Percentiles rank a stretch among this genome's conserved stretches.
These are phyloP conservation scores for Suillus americanus DNA, from an alignment of 768 basidiomycete species.

Conservation along the genomic window DNA sequence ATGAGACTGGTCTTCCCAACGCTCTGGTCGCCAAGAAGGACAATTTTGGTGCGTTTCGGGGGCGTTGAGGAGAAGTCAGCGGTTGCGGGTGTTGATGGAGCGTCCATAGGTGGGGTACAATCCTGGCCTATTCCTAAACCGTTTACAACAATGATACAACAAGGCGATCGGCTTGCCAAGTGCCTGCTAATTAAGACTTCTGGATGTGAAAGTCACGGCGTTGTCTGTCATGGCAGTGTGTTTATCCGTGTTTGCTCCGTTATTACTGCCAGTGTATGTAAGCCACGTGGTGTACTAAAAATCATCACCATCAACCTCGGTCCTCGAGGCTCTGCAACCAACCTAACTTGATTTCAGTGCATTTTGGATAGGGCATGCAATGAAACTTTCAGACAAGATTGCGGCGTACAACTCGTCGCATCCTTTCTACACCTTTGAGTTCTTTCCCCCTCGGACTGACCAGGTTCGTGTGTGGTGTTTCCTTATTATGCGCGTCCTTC, in stretches of 20 bases:
- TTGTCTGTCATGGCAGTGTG: constrained; percentile 5
- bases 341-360: constrained; percentile 2
- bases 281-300: not conserved
- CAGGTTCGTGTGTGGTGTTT: constrained; percentile 47
- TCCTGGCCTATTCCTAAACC: not conserved
- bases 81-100: constrained; percentile 64
- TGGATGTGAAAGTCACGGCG: constrained; percentile 3
- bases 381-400: constrained; percentile 80
- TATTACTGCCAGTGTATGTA: not conserved
- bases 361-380: constrained; percentile 23
- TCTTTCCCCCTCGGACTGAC: constrained; percentile 95
- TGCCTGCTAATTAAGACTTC: not conserved
- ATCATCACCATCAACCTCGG: not conserved
- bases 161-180: not conserved
- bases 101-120: constrained; percentile 38
- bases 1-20: constrained; percentile 99
- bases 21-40: constrained; percentile 93
- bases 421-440: constrained; percentile 95
- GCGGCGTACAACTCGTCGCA: constrained; percentile 35
- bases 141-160: constrained; percentile 1
- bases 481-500: constrained; percentile 1
- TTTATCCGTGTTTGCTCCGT: constrained; percentile 27
- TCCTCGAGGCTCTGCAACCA: constrained; percentile 1
- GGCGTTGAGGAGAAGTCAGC: constrained; percentile 87
- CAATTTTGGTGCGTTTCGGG: constrained; percentile 94